Percentiles rank a stretch among this genome's conserved stretches.
These are phyloP conservation scores for Tolypocladium guangdongense DNA, from an alignment of 2,329 filamentous ascomycete genomes.

Conservation along the genomic window DNA sequence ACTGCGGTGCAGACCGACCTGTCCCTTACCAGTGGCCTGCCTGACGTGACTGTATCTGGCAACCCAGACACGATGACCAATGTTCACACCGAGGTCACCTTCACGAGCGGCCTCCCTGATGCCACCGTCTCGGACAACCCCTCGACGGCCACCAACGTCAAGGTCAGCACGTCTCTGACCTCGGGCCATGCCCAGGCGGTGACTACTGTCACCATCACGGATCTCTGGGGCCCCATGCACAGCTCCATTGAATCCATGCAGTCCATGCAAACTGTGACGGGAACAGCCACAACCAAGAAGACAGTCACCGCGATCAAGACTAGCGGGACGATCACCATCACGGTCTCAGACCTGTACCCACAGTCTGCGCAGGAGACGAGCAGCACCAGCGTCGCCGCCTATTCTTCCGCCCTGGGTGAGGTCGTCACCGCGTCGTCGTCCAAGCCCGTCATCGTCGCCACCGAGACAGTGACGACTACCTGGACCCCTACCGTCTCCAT, in stretches of 20 bases:
- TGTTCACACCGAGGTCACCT: conserved; percentile 14
- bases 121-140: conserved; percentile 20
- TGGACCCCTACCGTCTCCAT: conserved; percentile 17
- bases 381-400: background rate
- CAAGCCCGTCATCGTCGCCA: conserved; percentile 8
- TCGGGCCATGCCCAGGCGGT: conserved; percentile 3
- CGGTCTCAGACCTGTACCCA: conserved; percentile 9
- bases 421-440: conserved; percentile 7
- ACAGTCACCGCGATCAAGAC: conserved; percentile 17
- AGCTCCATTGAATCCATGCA: background rate
- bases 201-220: conserved; percentile 18
- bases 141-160: conserved; percentile 18
- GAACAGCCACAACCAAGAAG: conserved; percentile 3
- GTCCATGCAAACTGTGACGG: background rate
- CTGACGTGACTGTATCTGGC: conserved; percentile 17
- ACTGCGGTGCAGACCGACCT: conserved; percentile 11
- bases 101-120: conserved; percentile 19
- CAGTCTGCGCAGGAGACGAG: background rate
- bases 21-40: conserved; percentile 11
- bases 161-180: conserved; percentile 12
- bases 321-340: conserved; percentile 16
- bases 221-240: conserved; percentile 15
- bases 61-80: conserved; percentile 19
- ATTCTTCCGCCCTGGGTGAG: conserved; percentile 13
- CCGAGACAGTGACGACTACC: conserved; percentile 20